Evolutionary conservation across 2,329 filamentous ascomycete species (phyloP).

Genomic region (Chrysoporthe deuterocubensis): DNA sequence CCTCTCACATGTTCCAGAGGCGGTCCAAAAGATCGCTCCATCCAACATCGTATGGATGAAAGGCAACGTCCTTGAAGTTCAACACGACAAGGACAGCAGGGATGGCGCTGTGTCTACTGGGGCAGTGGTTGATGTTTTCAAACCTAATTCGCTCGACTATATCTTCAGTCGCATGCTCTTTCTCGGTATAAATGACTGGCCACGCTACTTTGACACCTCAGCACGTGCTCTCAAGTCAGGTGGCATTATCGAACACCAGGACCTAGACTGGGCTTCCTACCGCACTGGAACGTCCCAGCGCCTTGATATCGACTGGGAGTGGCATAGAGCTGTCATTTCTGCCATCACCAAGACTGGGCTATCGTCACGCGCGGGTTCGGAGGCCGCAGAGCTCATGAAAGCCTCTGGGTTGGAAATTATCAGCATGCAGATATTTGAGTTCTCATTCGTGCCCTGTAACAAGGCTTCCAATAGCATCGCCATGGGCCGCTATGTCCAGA

Average conservation of each 20-base stretch:
- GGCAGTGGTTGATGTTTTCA: not conserved
- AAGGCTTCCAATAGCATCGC: not conserved
- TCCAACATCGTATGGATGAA: not conserved
- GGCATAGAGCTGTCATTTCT: not conserved
- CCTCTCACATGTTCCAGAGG: not conserved
- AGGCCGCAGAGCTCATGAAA: not conserved
- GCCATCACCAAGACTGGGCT: not conserved
- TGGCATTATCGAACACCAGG: not conserved
- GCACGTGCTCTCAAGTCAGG: not conserved
- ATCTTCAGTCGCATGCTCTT: conserved; percentile 3
- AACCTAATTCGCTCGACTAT: not conserved
- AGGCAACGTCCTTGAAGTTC: not conserved
- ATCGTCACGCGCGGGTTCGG: not conserved
- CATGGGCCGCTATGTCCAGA: not conserved
- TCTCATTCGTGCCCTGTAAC: not conserved
- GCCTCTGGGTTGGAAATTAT: not conserved
- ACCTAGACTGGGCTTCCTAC: conserved; percentile 1
- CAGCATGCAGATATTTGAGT: not conserved
- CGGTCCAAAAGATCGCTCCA: not conserved
- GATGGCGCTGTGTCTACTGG: not conserved
- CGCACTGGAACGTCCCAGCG: not conserved
- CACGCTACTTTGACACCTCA: not conserved
- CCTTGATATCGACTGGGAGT: not conserved
- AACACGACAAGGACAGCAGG: not conserved
- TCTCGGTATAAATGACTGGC: not conserved